Evolutionary conservation across 345 rosid species (phyloP).

Genomic region (Nasturtium officinale): DNA sequence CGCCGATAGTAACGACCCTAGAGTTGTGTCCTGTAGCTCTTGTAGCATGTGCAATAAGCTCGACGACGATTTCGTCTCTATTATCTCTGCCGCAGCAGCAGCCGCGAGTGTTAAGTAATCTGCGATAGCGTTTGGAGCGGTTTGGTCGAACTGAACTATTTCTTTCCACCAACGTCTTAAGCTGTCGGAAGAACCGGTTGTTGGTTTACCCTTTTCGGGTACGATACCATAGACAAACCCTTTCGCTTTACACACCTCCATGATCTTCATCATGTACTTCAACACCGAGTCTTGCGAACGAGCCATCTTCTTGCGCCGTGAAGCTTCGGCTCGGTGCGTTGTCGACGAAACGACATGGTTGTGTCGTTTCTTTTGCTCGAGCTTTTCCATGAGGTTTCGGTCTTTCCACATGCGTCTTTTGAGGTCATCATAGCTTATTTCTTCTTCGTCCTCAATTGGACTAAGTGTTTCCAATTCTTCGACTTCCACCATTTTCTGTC

Average conservation of each 20-base stretch:
- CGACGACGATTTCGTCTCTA: constrained; percentile 9
- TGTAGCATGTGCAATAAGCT: constrained; percentile 53
- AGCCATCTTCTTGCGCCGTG: constrained; percentile 45
- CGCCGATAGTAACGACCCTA: constrained; percentile 69
- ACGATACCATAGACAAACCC: constrained; percentile 76
- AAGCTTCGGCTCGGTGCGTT: constrained; percentile 46
- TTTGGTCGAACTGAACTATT: constrained; percentile 50
- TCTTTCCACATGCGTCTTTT: constrained; percentile 73
- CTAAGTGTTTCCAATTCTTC: constrained; percentile 35
- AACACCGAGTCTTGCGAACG: constrained; percentile 68
- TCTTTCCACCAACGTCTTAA: constrained; percentile 76
- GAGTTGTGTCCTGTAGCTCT: constrained; percentile 64
- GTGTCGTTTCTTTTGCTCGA: constrained; percentile 36
- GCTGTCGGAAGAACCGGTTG: constrained; percentile 68
- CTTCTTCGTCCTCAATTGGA: constrained; percentile 26
- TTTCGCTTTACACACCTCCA: constrained; percentile 64
- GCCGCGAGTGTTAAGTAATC: constrained; percentile 43
- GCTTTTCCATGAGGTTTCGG: constrained; percentile 50
- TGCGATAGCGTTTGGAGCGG: constrained; percentile 49
- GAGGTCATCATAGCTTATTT: constrained; percentile 56
- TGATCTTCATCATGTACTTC: constrained; percentile 72
- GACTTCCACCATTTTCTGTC: constrained; percentile 33
- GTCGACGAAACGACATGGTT: constrained; percentile 40
- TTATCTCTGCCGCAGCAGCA: constrained; percentile 22
- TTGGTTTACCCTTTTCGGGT: constrained; percentile 65